A percentile compares a stretch with the other conserved stretches of the same genome.
phyloP scores from a whole-genome alignment of 139 green algal species.

The Pleodorina starrii region DNA sequence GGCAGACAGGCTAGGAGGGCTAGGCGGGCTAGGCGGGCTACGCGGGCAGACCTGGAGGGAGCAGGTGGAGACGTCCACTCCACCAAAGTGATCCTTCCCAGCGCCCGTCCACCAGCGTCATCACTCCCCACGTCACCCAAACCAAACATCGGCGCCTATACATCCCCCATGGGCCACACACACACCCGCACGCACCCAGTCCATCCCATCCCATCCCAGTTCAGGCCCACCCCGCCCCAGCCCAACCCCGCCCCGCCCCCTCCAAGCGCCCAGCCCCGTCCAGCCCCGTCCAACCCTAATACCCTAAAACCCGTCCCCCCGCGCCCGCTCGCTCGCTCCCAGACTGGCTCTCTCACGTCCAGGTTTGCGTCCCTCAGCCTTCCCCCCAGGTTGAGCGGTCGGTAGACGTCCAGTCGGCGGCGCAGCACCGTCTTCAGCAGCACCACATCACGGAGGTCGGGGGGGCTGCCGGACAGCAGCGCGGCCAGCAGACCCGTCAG shows the following conservation, averaged over 20 bases:
- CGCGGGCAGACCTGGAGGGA: too few species aligned
- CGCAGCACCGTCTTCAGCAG: slow-evolving; percentile 19
- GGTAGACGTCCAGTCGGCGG: neutral
- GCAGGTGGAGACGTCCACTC: too few species aligned
- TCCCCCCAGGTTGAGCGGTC: neutral
- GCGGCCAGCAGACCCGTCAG: slow-evolving; percentile 48
- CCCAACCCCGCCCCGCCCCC: neutral
- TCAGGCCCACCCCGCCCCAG: neutral
- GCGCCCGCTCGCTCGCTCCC: neutral
- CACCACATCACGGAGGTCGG: slow-evolving; percentile 43
- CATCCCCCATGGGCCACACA: too few species aligned
- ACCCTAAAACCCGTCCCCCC: neutral
- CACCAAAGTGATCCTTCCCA: too few species aligned
- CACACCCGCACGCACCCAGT: too few species aligned
- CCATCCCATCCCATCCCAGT: too few species aligned
- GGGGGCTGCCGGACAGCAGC: slow-evolving; percentile 39
- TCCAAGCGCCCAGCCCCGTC: neutral
- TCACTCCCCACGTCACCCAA: too few species aligned
- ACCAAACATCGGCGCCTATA: too few species aligned
- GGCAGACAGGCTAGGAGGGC: too few species aligned
- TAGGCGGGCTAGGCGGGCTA: too few species aligned
- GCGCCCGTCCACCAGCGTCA: too few species aligned
- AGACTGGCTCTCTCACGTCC: slow-evolving; percentile 1
- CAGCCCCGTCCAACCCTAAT: neutral
- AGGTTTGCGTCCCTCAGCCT: neutral